Evolutionary conservation across 176 grass and related monocot genomes (phyloP).

Genomic region (Guadua angustifolia): DNA sequence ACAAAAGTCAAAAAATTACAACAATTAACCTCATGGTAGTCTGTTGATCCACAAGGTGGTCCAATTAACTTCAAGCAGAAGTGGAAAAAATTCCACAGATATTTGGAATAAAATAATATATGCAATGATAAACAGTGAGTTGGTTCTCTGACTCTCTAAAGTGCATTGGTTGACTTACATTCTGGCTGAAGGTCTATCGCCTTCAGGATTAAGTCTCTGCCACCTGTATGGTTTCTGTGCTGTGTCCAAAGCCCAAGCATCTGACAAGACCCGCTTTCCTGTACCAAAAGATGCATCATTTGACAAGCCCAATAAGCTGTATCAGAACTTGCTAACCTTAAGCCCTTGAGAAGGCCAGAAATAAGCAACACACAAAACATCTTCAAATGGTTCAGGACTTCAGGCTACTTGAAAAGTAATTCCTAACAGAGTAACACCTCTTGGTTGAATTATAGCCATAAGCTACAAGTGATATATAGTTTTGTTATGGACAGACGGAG

Average conservation of each 20-base stretch:
- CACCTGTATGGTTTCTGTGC: slow-evolving; percentile 97
- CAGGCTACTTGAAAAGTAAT: slow-evolving; percentile 4
- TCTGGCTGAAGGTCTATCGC: slow-evolving; percentile 87
- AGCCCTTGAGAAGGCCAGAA: slow-evolving; percentile 13
- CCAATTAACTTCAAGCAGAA: neutral
- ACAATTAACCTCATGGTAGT: slow-evolving; percentile 19
- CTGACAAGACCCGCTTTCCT: slow-evolving; percentile 87
- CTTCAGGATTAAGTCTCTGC: slow-evolving; percentile 98
- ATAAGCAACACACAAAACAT: neutral
- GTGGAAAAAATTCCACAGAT: neutral
- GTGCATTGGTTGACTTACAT: slow-evolving; percentile 63
- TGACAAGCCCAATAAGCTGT: slow-evolving; percentile 5
- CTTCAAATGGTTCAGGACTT: slow-evolving; percentile 11
- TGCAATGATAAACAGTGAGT: neutral
- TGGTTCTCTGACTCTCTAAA: slow-evolving; percentile 26
- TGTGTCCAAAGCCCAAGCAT: slow-evolving; percentile 97
- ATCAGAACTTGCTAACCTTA: neutral
- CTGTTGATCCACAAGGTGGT: slow-evolving; percentile 1
- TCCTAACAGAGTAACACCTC: neutral
- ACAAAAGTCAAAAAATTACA: slow-evolving; percentile 24
- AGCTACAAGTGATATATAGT: neutral
- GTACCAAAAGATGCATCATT: slow-evolving; percentile 34
- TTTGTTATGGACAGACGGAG: neutral
- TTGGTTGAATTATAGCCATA: slow-evolving; percentile 21
- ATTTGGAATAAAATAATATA: slow-evolving; percentile 23